A percentile compares a stretch with the other conserved stretches of the same genome.
These are phyloP conservation scores for Periconia sp. DNA, from an alignment of 2,329 filamentous ascomycete species.

Conservation along the genomic window DNA sequence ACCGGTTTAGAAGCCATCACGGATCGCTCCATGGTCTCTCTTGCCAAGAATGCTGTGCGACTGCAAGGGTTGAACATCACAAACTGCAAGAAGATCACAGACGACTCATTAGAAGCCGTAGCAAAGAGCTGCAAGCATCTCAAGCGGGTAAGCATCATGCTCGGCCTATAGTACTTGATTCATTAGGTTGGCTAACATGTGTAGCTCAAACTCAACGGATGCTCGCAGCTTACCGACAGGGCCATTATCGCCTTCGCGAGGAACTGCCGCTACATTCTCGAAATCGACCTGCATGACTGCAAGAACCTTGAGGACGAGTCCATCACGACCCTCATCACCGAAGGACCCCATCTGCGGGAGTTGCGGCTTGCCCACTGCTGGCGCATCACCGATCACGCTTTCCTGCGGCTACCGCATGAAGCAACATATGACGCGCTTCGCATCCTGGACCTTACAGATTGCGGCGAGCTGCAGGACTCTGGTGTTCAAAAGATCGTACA, in stretches of 20 bases:
- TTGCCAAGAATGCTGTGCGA: slow-evolving; percentile 81
- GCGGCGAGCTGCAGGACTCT: slow-evolving; percentile 80
- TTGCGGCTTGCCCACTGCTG: slow-evolving; percentile 85
- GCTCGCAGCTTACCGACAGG: slow-evolving; percentile 79
- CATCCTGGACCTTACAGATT: slow-evolving; percentile 93
- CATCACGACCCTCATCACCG: slow-evolving; percentile 78
- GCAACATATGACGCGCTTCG: slow-evolving; percentile 83
- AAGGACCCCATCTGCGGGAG: slow-evolving; percentile 85
- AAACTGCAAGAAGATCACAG: slow-evolving; percentile 81
- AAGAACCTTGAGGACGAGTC: slow-evolving; percentile 80
- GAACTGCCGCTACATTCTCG: slow-evolving; percentile 89
- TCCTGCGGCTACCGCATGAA: slow-evolving; percentile 74
- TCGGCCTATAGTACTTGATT: not conserved
- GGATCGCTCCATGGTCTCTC: slow-evolving; percentile 75
- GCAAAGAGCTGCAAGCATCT: slow-evolving; percentile 84
- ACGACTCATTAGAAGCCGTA: slow-evolving; percentile 80
- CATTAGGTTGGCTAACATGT: slow-evolving; percentile 33
- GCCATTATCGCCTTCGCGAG: slow-evolving; percentile 85
- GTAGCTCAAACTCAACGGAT: slow-evolving; percentile 93
- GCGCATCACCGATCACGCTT: slow-evolving; percentile 85
- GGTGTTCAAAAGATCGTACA: slow-evolving; percentile 88
- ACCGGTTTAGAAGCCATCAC: slow-evolving; percentile 82
- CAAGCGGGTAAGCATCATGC: slow-evolving; percentile 70
- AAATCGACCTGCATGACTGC: slow-evolving; percentile 94
- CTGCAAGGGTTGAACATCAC: slow-evolving; percentile 95